These are phyloP conservation scores for Neofusicoccum parvum DNA, from an alignment of 2,329 filamentous ascomycete species.

Conservation along the genomic window DNA sequence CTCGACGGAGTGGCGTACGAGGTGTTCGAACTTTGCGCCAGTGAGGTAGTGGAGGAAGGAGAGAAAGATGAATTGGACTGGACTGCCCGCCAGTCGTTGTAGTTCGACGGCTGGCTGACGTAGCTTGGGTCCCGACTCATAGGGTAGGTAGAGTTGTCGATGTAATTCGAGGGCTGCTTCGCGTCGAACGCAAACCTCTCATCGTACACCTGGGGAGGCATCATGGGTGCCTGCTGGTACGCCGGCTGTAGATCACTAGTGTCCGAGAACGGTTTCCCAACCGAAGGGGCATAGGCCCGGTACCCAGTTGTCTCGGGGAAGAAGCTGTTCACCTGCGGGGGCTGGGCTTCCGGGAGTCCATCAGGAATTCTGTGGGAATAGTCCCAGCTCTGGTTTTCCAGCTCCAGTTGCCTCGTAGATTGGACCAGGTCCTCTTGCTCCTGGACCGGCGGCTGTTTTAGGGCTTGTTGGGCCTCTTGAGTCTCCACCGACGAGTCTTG, in stretches of 20 bases:
- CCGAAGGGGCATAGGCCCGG: background rate
- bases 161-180: constrained; percentile 9
- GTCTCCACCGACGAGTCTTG: constrained; percentile 13
- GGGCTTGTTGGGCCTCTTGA: constrained; percentile 1
- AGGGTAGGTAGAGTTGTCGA: constrained; percentile 9
- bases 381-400: constrained; percentile 12
- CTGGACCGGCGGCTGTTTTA: background rate
- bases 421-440: constrained; percentile 10
- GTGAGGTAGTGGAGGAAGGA: constrained; percentile 7
- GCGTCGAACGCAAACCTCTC: constrained; percentile 14
- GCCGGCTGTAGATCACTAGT: constrained; percentile 3
- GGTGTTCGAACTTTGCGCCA: constrained; percentile 13
- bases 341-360: constrained; percentile 4
- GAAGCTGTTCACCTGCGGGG: background rate
- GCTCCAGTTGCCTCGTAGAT: constrained; percentile 10
- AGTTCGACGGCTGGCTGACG: constrained; percentile 15
- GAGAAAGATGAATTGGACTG: constrained; percentile 18
- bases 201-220: constrained; percentile 16
- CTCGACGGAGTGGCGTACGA: constrained; percentile 14
- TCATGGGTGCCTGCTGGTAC: constrained; percentile 15
- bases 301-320: constrained; percentile 2
- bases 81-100: constrained; percentile 18
- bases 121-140: constrained; percentile 20
- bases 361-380: background rate
- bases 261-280: background rate